Base-by-base conservation (phyloP, 495 filamentous ascomycete genomes). In the Cryomyces minteri region DNA sequence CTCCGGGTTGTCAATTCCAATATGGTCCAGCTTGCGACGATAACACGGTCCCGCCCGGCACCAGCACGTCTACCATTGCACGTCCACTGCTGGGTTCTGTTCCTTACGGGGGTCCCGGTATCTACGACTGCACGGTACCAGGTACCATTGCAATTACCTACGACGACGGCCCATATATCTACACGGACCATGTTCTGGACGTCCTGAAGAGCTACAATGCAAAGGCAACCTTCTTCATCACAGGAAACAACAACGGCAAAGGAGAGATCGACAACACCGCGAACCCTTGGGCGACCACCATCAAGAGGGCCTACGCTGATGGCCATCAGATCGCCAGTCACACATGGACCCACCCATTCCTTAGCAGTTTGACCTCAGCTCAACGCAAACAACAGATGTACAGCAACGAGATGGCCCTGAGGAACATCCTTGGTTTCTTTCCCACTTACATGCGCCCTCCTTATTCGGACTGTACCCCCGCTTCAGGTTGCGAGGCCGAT, bases 241-340 rank as follows among this genome's bases (percentile, higher is more conserved):
- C 76, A 2, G 83, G 83, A 6, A 76, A 74, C 62, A 86, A 84
- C 53, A 63, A 77, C 18, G 76, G 74, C 49, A 87, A 85, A 54
- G 80, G 81, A 6, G 54, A 69, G 43, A 81, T 86, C 39, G 81
- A 86, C 48, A 71, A 71, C 46, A 66, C 68, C 0, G 54, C 58
- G 5, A 67, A 67, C 25, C 69, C 68, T 3, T 83, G 74, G 65
- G 66, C 67, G 14, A 54, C 64, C 6, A 64, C 84, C 34, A 80
- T 90, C 39, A 57, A 73, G 64, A 77, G 82, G 49, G 84, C 79
- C 79, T 59, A 67, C 48, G 61, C 60, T 39, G 68, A 67, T 43
- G 83, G 84, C n/a, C 85, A 93, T 55, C 85, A 90, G 57, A 66
- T 93, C 44, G 84, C 79, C 31, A 81, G 76, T 52, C 85, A 93